Conservation (phyloP, 352 stramenopile species). For the Globisporangium lucens region DNA sequence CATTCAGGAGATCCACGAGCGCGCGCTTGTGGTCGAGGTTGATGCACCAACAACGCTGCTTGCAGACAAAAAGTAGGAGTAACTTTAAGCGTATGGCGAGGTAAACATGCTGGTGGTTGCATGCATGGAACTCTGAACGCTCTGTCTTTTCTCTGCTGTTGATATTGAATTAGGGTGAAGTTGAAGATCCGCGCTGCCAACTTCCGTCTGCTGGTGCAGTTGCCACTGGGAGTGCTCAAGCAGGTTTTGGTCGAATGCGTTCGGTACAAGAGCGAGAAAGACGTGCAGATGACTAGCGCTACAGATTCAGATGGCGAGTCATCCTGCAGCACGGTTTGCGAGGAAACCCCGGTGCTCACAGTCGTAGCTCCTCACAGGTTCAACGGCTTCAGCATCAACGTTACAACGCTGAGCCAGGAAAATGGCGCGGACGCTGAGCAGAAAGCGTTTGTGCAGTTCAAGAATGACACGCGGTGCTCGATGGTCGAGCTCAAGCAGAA, state of each 20-base stretch:
- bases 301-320: not conserved
- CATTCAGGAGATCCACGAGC: slow-evolving; percentile 5
- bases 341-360: not conserved
- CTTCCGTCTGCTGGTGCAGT: slow-evolving; percentile 22
- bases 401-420: not conserved
- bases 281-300: not conserved
- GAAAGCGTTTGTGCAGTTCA: slow-evolving; percentile 12
- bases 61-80: not conserved
- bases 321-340: not conserved
- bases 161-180: not conserved
- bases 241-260: slow-evolving; percentile 21
- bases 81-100: too few relatives aligned
- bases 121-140: not conserved
- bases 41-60: slow-evolving; percentile 13
- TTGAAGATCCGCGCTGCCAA: slow-evolving; percentile 9
- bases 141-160: not conserved
- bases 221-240: slow-evolving; percentile 36
- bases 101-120: too few relatives aligned
- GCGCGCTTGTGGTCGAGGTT: slow-evolving; percentile 12
- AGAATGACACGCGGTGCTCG: not conserved
- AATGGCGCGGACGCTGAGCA: not conserved
- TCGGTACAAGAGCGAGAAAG: not conserved
- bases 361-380: slow-evolving; percentile 1
- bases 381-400: slow-evolving; percentile 3
- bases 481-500: not conserved